Percentiles rank a stretch among this genome's conserved stretches.
phyloP scores from a whole-genome alignment of 2,329 filamentous ascomycete species.

The Anthostomella pinea region DNA sequence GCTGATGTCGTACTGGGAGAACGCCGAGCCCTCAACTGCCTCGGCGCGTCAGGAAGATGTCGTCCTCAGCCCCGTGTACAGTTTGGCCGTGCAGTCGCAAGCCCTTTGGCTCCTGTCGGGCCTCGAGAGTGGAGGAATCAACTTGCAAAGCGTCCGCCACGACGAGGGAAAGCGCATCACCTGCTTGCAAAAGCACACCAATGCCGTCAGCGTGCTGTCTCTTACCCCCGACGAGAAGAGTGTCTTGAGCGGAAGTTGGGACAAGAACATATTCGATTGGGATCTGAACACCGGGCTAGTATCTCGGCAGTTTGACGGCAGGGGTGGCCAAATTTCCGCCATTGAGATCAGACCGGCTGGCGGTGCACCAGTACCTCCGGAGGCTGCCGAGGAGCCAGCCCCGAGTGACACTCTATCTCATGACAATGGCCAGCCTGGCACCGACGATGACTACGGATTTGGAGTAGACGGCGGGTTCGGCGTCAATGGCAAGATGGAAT shows the following conservation, averaged over 20 bases:
- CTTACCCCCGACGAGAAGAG: slow-evolving; percentile 82
- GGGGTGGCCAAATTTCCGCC: slow-evolving; percentile 79
- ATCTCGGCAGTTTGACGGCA: slow-evolving; percentile 72
- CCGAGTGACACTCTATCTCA: slow-evolving; percentile 69
- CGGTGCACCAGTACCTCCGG: slow-evolving; percentile 70
- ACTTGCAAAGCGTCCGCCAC: slow-evolving; percentile 88
- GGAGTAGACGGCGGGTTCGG: slow-evolving; percentile 37
- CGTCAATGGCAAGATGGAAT: slow-evolving; percentile 26
- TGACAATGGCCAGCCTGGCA: slow-evolving; percentile 64
- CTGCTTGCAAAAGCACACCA: slow-evolving; percentile 78
- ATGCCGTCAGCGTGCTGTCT: slow-evolving; percentile 84
- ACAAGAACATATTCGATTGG: slow-evolving; percentile 93
- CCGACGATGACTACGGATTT: slow-evolving; percentile 49
- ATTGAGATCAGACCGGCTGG: slow-evolving; percentile 82
- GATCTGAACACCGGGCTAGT: slow-evolving; percentile 83
- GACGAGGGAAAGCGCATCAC: slow-evolving; percentile 90
- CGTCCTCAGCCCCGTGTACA: slow-evolving; percentile 86
- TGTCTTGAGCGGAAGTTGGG: slow-evolving; percentile 91
- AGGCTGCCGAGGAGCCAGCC: slow-evolving; percentile 56
- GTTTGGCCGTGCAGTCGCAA: slow-evolving; percentile 83
- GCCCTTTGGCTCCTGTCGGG: slow-evolving; percentile 91
- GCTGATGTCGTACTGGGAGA: slow-evolving; percentile 97
- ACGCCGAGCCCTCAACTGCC: slow-evolving; percentile 67
- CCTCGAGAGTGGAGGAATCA: slow-evolving; percentile 86
- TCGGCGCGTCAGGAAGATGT: slow-evolving; percentile 52